Conservation (phyloP, 1,139 yeast species). For the Kodamaea anthophila region DNA sequence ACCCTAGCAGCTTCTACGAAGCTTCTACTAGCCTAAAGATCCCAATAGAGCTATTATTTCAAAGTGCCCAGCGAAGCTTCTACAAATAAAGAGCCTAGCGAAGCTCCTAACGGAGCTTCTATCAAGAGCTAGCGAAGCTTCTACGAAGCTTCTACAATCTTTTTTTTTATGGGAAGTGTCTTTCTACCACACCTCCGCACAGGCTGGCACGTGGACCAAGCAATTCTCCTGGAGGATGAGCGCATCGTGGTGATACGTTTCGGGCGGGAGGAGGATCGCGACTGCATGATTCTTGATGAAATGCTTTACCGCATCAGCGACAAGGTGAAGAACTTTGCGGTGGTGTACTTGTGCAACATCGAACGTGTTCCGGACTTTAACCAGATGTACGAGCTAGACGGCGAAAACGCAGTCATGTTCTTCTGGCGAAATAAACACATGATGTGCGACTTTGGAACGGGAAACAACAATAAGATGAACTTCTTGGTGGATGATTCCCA, state of each 20-base stretch:
- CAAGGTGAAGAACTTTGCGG: slow-evolving; percentile 83
- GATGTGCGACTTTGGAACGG: slow-evolving; percentile 98
- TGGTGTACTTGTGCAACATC: slow-evolving; percentile 79
- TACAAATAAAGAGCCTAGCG: too few species aligned
- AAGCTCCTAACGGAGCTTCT: too few species aligned
- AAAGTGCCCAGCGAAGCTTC: too few species aligned
- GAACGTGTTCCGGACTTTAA: slow-evolving; percentile 89
- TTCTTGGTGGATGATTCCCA: slow-evolving; percentile 75
- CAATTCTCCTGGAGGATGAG: slow-evolving; percentile 79
- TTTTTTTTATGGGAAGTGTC: slow-evolving; percentile 78
- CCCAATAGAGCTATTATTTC: too few species aligned
- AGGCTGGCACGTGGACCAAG: slow-evolving; percentile 97
- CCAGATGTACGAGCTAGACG: slow-evolving; percentile 86
- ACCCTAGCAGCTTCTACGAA: too few species aligned
- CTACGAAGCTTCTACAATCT: background rate
- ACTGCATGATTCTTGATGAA: slow-evolving; percentile 91
- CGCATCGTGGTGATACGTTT: slow-evolving; percentile 82
- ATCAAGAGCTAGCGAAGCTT: too few species aligned
- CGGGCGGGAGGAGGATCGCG: slow-evolving; percentile 71
- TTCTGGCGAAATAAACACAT: slow-evolving; percentile 91
- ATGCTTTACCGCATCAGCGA: slow-evolving; percentile 72
- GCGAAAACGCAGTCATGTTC: slow-evolving; percentile 79
- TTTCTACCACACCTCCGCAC: slow-evolving; percentile 81
- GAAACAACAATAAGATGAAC: slow-evolving; percentile 90
- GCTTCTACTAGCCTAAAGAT: too few species aligned